These are phyloP conservation scores for Sindora glabra DNA, from an alignment of 306 rosid species.

Conservation along the genomic window DNA sequence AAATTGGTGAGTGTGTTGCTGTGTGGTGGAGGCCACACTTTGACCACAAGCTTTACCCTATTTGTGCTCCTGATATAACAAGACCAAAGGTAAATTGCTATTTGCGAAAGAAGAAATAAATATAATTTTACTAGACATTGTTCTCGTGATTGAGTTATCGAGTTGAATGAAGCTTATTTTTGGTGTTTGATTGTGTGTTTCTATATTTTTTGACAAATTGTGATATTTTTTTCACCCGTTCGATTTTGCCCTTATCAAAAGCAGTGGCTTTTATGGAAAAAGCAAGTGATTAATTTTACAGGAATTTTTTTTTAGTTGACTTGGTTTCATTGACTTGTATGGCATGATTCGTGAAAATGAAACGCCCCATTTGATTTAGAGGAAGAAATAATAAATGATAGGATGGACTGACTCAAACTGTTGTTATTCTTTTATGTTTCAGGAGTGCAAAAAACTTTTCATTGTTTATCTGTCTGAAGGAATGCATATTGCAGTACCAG, in stretches of 20 bases:
- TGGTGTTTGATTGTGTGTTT: no score
- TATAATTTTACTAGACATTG: background rate
- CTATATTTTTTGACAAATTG: no score
- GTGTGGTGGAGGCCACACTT: conserved; percentile 75
- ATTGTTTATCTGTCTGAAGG: conserved; percentile 60
- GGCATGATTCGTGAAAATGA: no score
- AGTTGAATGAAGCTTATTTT: no score
- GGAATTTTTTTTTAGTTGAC: no score
- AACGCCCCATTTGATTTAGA: no score
- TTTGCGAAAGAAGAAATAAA: background rate
- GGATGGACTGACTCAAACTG: background rate
- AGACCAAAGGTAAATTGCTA: conserved; percentile 46
- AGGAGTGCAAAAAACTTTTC: conserved; percentile 61
- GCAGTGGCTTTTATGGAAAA: no score
- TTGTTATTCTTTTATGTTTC: background rate
- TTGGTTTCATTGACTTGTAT: no score
- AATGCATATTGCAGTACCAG: conserved; percentile 49
- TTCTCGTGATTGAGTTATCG: no score
- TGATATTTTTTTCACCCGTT: no score
- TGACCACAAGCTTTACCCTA: conserved; percentile 55
- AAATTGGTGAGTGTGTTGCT: conserved; percentile 69
- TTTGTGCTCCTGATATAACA: conserved; percentile 60
- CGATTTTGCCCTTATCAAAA: no score
- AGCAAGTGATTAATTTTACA: no score
- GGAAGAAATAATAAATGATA: background rate